Base-by-base conservation (phyloP, 2,329 filamentous ascomycete species). In the Pseudocercospora fijiensis region DNA sequence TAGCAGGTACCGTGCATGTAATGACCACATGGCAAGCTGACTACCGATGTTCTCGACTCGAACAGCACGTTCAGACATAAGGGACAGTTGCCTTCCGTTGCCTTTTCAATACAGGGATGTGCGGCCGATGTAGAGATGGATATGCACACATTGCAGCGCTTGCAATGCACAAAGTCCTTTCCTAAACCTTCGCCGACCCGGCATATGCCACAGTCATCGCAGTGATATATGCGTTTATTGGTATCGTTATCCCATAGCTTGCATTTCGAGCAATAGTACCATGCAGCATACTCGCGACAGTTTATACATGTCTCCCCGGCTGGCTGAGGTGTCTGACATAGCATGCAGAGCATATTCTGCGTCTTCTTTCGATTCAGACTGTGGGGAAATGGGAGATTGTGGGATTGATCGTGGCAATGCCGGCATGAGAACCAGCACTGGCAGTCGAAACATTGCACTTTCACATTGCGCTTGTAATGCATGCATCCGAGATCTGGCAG, bases 1-100 rank as follows among this genome's bases (percentile, higher is more conserved):
- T 96, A 95, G 78, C 95, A 99, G 63, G 86, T 86, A 72, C 90
- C 88, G 78, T 99, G 95, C 75, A 99, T 96, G 73, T 94, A 96
- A 76, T 99, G 95, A 2, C 95, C 95, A 76, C 95, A 99, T 43
- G 87, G 86, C 90, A 99, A 95, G 73, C 96, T 96, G 22, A 96
- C 92, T 7, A 98, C 92, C 0, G 90, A 88, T 61, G 88, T 87
- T 2, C 91, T 90, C 8, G 94, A 96, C 1, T 90, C 96, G 76
- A 98, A 98, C 82, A 99, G 90, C 76, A 96, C 96, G 65, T 97
- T 93, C 67, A 93, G 90, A 77, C 95, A 99, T 62, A 99, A 96
- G 4, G 95, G 95, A 76, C 95, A 99, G 75, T 98, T 90, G 74
- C 92, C 96, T 75, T 99, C 93, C 30, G 92, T 96, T 8, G 92